Base-by-base conservation (phyloP, 2,329 filamentous ascomycete species). In the Lasiodiplodia sp. region DNA sequence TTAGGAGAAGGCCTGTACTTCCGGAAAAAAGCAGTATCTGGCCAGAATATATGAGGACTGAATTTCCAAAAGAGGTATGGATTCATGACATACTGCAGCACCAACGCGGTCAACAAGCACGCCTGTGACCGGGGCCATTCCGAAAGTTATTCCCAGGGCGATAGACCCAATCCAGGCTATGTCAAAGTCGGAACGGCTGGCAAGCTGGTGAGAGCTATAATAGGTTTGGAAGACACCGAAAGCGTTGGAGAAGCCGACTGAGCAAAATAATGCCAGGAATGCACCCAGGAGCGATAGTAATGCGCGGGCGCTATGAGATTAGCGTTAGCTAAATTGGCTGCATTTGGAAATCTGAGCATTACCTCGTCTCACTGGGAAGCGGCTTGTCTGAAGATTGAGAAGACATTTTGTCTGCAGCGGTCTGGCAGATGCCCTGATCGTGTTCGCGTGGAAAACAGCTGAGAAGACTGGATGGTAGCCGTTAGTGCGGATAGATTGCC, bases 221-320 rank as follows among this genome's bases (percentile, higher is more conserved):
- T 76, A 77, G 14, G 78, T 75, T 57, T 78, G 77, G 56, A 78
- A 78, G 25, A 78, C 72, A 37, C 77, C 76, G 63, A 75, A 78
- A 5, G 73, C 28, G 28, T 66, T 66, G 7, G 38, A 6, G 16
- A 40, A 56, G 31, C 63, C 63, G 11, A 66, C 44, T 7, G 16
- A 52, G 44, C 60, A 64, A 28, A 64, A 64, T 0, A 64, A 18
- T 4, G 60, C 28, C 7, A 60, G 57, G 12, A 60, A 60, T 11
- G 57, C 21, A 2, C 57, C 57, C 4, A 60, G 2, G 8, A 60
- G 57, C 37, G 38, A 21, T 16, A 28, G 16, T 5, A 44, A 8
- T 4, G 57, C 57, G 28, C 53, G 53, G 12, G 53, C 53, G 11
- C 53, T 56, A 28, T 8, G 8, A 18, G 28, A 3, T 14, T 14